Evolutionary conservation across 495 filamentous ascomycete genomes (phyloP), one percentile per base, ranked within the genome.

Genomic region (Neurospora sp.): DNA sequence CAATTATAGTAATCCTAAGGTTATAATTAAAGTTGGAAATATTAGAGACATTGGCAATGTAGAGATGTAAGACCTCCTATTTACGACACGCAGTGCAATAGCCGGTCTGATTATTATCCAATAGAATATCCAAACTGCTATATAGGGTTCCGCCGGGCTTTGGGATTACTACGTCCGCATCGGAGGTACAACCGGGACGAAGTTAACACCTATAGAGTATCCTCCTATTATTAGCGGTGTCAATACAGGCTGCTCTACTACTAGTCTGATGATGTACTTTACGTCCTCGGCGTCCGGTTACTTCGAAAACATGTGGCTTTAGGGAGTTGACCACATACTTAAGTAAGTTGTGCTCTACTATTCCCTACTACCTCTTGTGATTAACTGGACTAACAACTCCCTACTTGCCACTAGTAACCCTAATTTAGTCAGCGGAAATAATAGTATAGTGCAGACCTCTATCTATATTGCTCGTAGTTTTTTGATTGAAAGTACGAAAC

Each of bases 291-390:
- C 87, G 2, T 89, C 86, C 37, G 87, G 89, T 8, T 96, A 97
- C 79, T 79, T 96, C 37, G 93, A 97, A 81, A 97, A 97, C 80
- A 87, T 87, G 69, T 97, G 94, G 94, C 90, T 91, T 78, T 98
- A 94, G 94, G 92, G 93, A 27, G 88, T 92, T 0, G 94, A 97
- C 79, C 94, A 97, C 83, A 92, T 93, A 74, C 88, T 95, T 48
- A 94, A 97, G 78, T 85, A 87, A 4, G 66, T 82, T 7, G 89
- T 91, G 0, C 10, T 35, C 20, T 0, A 35, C 0, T 66, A 0
- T 23, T 66, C 31, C 54, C 18, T 41, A 41, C 40, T 4, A 41
- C 14, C 40, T 41, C 40, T 41, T 16, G 12, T 41, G 0, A 41
- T 14, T 5, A 1, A 0, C 11, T 41, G 12, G 14, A 41, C 40